phyloP scores from a whole-genome alignment of 2,329 filamentous ascomycete species.

The Calonectria crousiana region DNA sequence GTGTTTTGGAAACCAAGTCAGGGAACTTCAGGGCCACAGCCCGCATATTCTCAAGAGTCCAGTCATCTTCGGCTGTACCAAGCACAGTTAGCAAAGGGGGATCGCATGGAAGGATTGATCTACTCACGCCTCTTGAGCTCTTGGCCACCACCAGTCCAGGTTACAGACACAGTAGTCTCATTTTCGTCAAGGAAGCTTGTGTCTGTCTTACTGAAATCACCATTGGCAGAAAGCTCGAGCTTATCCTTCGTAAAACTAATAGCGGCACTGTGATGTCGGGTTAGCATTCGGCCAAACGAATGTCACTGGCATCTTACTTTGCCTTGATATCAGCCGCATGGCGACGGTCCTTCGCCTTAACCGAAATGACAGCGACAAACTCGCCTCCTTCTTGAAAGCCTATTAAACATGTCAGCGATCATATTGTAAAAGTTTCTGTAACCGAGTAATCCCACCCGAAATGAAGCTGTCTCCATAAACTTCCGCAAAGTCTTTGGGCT shows the following conservation, averaged over 20 bases:
- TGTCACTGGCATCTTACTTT: neutral
- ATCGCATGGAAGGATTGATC: neutral
- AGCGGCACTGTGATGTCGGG: neutral
- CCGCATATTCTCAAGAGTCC: slow-evolving; percentile 23
- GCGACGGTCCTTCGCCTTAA: slow-evolving; percentile 13
- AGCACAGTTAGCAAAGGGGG: neutral
- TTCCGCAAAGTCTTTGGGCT: neutral
- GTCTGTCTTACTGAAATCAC: slow-evolving; percentile 1
- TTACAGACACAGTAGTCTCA: slow-evolving; percentile 23
- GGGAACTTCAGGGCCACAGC: slow-evolving; percentile 19
- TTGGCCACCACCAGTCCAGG: slow-evolving; percentile 25
- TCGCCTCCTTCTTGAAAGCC: slow-evolving; percentile 20
- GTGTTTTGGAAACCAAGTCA: slow-evolving; percentile 9
- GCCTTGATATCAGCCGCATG: neutral
- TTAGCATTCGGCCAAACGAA: neutral
- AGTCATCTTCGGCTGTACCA: slow-evolving; percentile 10
- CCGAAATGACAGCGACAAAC: slow-evolving; percentile 15
- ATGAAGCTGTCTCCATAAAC: slow-evolving; percentile 23
- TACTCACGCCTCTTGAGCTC: slow-evolving; percentile 12
- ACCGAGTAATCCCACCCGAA: neutral
- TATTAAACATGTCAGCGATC: neutral
- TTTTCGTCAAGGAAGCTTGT: slow-evolving; percentile 15
- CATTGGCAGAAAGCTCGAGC: neutral
- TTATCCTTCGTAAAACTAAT: slow-evolving; percentile 14
- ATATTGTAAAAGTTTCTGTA: neutral